Base-by-base conservation (phyloP, 1,284 basidiomycete genomes). In the Cryptococcus sp. region DNA sequence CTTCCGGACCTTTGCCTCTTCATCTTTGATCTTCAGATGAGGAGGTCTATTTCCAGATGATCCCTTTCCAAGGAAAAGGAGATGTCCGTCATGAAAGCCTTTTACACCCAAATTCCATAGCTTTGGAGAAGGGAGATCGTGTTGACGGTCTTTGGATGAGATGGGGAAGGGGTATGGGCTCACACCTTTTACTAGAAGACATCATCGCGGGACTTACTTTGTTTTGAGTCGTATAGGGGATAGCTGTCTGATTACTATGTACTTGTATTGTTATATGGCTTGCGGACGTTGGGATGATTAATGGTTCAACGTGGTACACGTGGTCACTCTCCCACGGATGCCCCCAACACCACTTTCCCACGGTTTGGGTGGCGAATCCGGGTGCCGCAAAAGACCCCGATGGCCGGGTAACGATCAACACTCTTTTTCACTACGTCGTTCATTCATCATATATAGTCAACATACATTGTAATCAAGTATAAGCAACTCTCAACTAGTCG, bases 151-250 rank as follows among this genome's bases (percentile, higher is more conserved):
- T 34, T 48, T 22, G 48, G 25, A 22, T 21, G 34, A 37, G n/a
- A 37, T 46, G 45, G 25, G 40, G 37, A 19, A 39, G 46, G 48
- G 16, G 16, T 28, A 19, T 11, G 21, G 56, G 50, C 46, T 66
- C 62, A 66, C 64, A 66, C 64, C 64, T 66, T 66, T 66, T 66
- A 66, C 64, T 57, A 66, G 52, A 49, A 46, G 50, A 56, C 64
- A 66, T 66, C 64, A 64, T 66, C 31, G 64, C 62, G 57, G 57
- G 45, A 43, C 23, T 43, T 14, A 24, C 19, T 43, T 14, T 19
- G 41, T 43, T 5, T 40, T n/a, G 21, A 14, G 4, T 16, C 5
- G 7, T 5, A 40, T 21, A 18, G n/a, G 21, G n/a, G 37, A 4
- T 40, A 16, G 37, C 37, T 40, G 34, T 10, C 10, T 36, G 34